A percentile compares a stretch with the other conserved stretches of the same genome.
These are phyloP conservation scores for Candida ponderosae DNA, from an alignment of 805 yeast species.

Conservation along the genomic window DNA sequence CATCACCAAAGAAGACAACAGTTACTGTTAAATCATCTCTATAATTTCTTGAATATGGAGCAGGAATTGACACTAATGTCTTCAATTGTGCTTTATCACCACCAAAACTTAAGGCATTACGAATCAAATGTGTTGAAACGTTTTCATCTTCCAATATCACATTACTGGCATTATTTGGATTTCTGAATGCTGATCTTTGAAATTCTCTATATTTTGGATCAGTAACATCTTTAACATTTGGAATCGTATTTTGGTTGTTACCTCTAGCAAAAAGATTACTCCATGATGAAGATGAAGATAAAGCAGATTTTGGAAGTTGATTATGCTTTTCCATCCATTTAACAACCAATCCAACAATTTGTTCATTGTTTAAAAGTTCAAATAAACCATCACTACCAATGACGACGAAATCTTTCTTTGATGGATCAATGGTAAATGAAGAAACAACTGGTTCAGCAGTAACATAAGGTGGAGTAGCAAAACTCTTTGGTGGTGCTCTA, in stretches of 20 bases:
- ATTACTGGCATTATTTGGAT: no score
- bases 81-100: conserved; percentile 84
- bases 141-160: conserved; percentile 81
- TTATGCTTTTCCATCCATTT: conserved; percentile 75
- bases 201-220: conserved; percentile 45
- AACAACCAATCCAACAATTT: conserved; percentile 85
- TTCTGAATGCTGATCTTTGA: conserved; percentile 70
- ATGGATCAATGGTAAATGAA: conserved; percentile 64
- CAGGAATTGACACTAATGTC: conserved; percentile 83
- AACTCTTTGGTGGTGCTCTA: conserved; percentile 59
- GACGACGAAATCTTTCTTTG: conserved; percentile 76
- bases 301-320: conserved; percentile 5
- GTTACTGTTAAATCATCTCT: conserved; percentile 96
- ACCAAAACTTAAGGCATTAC: conserved; percentile 87
- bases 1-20: conserved; percentile 84
- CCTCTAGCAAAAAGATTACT: conserved; percentile 11
- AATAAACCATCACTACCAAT: conserved; percentile 92
- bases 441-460: conserved; percentile 94
- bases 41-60: conserved; percentile 84
- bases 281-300: conserved; percentile 12
- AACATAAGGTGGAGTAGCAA: conserved; percentile 91
- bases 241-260: conserved; percentile 40
- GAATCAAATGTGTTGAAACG: conserved; percentile 85
- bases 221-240: conserved; percentile 57
- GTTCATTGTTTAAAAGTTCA: conserved; percentile 87